These are phyloP conservation scores for Xenoacremonium recifei DNA, from an alignment of 2,329 filamentous ascomycete genomes.

Conservation along the genomic window DNA sequence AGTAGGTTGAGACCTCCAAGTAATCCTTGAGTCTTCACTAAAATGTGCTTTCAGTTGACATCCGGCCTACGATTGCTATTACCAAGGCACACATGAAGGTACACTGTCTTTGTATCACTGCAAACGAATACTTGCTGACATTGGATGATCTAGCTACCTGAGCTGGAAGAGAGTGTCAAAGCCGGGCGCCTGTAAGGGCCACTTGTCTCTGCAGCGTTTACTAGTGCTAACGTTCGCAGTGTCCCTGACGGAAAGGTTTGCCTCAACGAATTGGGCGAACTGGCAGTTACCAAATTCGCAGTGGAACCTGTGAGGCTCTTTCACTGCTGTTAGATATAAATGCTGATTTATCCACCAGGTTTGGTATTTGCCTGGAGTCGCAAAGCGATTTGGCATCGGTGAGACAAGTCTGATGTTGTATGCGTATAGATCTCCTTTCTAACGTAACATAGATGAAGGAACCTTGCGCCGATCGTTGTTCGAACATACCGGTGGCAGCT, in stretches of 20 bases:
- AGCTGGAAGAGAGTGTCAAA: slow-evolving; percentile 85
- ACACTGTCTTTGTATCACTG: slow-evolving; percentile 2
- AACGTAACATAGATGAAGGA: slow-evolving; percentile 65
- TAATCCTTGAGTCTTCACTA: no score
- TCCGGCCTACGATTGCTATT: slow-evolving; percentile 86
- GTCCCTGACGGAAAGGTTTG: slow-evolving; percentile 84
- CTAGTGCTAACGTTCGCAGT: slow-evolving; percentile 29
- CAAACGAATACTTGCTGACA: not conserved
- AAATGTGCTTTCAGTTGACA: slow-evolving; percentile 57
- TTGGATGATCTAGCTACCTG: slow-evolving; percentile 60
- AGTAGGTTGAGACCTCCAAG: slow-evolving; percentile 34
- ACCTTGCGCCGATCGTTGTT: slow-evolving; percentile 84
- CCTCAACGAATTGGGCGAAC: slow-evolving; percentile 79
- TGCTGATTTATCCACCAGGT: slow-evolving; percentile 40
- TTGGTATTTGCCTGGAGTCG: slow-evolving; percentile 84
- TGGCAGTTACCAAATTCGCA: slow-evolving; percentile 93
- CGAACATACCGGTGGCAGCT: slow-evolving; percentile 93
- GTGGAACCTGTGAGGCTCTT: slow-evolving; percentile 76
- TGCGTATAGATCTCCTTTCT: slow-evolving; percentile 15
- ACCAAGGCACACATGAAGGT: slow-evolving; percentile 91
- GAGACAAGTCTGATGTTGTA: slow-evolving; percentile 22
- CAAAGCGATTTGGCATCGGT: slow-evolving; percentile 90
- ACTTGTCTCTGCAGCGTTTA: not conserved
- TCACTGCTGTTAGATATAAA: no score
- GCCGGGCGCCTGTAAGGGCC: slow-evolving; percentile 64